These are phyloP conservation scores for Alternaria postmessia DNA, from an alignment of 2,329 filamentous ascomycete genomes.

Conservation along the genomic window DNA sequence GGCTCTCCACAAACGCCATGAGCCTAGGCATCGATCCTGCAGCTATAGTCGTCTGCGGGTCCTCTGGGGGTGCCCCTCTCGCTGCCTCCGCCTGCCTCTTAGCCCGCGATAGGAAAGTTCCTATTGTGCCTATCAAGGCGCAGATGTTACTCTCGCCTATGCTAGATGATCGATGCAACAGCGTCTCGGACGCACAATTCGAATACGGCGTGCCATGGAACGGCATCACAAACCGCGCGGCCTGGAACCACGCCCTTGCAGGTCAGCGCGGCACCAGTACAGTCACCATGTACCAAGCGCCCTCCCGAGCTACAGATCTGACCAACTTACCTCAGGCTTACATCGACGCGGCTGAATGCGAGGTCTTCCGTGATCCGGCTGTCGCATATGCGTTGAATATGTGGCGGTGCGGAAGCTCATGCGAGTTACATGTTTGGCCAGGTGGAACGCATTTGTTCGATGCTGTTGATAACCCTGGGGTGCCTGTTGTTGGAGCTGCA, in stretches of 20 bases:
- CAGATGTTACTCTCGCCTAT: slow-evolving; percentile 24
- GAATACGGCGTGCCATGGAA: slow-evolving; percentile 25
- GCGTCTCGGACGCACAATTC: slow-evolving; percentile 24
- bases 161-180: slow-evolving; percentile 26
- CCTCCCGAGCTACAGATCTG: slow-evolving; percentile 19
- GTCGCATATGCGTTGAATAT: slow-evolving; percentile 23
- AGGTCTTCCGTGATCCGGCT: slow-evolving; percentile 28
- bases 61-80: slow-evolving; percentile 21
- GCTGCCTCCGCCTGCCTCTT: slow-evolving; percentile 25
- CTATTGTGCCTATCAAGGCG: slow-evolving; percentile 17
- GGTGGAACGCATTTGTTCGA: slow-evolving; percentile 25
- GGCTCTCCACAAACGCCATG: slow-evolving; percentile 22
- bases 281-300: slow-evolving; percentile 23
- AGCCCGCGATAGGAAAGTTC: slow-evolving; percentile 18
- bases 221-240: slow-evolving; percentile 9
- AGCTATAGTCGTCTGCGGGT: slow-evolving; percentile 20
- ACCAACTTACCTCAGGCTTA: slow-evolving; percentile 26
- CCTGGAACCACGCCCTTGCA: slow-evolving; percentile 23
- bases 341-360: slow-evolving; percentile 31
- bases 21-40: slow-evolving; percentile 23
- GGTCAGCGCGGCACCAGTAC: slow-evolving; percentile 14
- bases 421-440: slow-evolving; percentile 30
- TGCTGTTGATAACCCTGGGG: slow-evolving; percentile 17
- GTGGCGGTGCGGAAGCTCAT: slow-evolving; percentile 29
- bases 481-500: slow-evolving; percentile 14